These are phyloP conservation scores for Macrolepiota dolichaula DNA, from an alignment of 768 basidiomycete genomes.

Conservation along the genomic window DNA sequence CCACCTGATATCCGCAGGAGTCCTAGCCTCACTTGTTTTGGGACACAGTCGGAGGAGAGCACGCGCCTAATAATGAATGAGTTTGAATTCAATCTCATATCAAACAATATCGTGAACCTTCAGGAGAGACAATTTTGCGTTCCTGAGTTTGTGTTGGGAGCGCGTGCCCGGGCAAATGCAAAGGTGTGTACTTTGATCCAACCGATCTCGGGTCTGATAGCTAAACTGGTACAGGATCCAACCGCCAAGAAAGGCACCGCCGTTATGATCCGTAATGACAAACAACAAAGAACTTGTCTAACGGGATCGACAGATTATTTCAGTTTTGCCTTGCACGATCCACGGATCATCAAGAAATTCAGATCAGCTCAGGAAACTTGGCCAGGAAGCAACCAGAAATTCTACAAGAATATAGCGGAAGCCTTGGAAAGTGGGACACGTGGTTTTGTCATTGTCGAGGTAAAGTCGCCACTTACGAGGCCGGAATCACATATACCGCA, in stretches of 20 bases:
- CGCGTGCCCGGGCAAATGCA: too few relatives aligned
- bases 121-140: too few relatives aligned
- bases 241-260: neutral
- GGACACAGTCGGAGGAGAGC: too few relatives aligned
- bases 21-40: neutral
- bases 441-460: neutral
- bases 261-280: neutral
- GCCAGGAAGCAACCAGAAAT: neutral
- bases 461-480: neutral
- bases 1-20: neutral
- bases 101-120: too few relatives aligned
- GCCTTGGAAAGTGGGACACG: neutral
- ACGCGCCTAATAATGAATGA: too few relatives aligned
- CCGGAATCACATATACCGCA: neutral
- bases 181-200: too few relatives aligned
- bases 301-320: neutral
- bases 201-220: too few relatives aligned
- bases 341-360: neutral
- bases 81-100: too few relatives aligned
- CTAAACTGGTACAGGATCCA: too few relatives aligned
- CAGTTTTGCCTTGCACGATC: neutral
- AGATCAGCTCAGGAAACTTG: neutral
- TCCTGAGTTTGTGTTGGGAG: too few relatives aligned
- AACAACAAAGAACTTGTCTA: neutral
- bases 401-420: neutral